Evolutionary conservation across 2,329 filamentous ascomycete species (phyloP), one percentile per base, ranked within the genome.

Genomic region (Chrysosporium queenslandicum): DNA sequence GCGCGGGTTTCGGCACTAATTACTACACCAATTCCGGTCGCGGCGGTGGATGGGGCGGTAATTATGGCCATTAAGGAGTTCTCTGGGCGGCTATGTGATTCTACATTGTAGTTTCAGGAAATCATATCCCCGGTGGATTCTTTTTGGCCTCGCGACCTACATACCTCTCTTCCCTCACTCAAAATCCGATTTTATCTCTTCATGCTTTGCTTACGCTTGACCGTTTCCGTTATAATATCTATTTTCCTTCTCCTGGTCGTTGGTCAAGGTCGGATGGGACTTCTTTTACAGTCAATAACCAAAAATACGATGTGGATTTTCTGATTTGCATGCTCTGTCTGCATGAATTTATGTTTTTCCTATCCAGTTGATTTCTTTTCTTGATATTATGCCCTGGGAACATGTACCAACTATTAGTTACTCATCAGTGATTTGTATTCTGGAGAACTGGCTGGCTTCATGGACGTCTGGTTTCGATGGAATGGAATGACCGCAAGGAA

Each of bases 1-100:
- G 64, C 46, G 69, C 65, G 21, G 68, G 68, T 48, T 72, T 69
- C 57, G 63, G 62, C 25, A 58, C 56, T 43, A 71, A 69, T 60
- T 72, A 71, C 57, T 73, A 73, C 53, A 68, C 67, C 40, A 71
- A 68, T 63, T 64, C 62, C 32, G 67, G 66, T 46, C 68, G 70
- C 40, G 69, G 62, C 34, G 61, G 70, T 52, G 71, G 71, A 52
- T 74, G 71, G 71, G 70, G 68, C 58, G 69, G 68, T 57, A 74
- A 73, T 59, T 74, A 74, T 56, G 69, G 69, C 46, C 71, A 73
- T 61, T 73, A 66, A 68, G 58, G 49, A 9, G 34, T 25, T 21
- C 11, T 25, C 39, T 29, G 16, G 49, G 39, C 14, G 27, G 14
- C 29, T 37, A n/a, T 20, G 37, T 51, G 39, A 29, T 37, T 36